phyloP scores from a whole-genome alignment of 73 alveolate genomes.

The Vitrella brassicaformis region DNA sequence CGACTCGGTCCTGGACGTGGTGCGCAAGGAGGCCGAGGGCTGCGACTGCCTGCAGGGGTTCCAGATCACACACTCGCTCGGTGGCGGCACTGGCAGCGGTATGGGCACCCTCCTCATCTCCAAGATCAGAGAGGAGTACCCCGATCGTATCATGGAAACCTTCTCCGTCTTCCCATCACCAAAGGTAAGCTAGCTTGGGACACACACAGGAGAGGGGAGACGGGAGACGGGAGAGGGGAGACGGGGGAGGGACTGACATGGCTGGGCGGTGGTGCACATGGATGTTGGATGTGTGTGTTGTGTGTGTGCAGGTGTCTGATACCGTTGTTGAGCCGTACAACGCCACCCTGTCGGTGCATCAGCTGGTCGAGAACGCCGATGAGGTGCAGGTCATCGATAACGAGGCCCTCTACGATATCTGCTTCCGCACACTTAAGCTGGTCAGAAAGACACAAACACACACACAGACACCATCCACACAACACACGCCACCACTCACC shows the following conservation, averaged over 20 bases:
- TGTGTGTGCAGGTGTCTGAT: constrained; percentile 49
- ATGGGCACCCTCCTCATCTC: constrained; percentile 92
- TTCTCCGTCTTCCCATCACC: constrained; percentile 96
- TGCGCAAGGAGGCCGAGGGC: constrained; percentile 92
- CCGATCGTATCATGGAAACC: constrained; percentile 88
- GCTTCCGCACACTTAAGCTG: constrained; percentile 91
- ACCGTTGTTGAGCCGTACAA: constrained; percentile 98
- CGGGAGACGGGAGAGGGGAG: no score
- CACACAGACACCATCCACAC: no score
- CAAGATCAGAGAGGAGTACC: constrained; percentile 90
- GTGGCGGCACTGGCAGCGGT: constrained; percentile 85
- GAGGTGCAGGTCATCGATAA: background rate
- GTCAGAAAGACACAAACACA: no score
- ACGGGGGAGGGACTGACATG: no score
- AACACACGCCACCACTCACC: no score
- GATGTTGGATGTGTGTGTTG: background rate
- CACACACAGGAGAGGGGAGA: no score
- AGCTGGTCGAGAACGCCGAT: constrained; percentile 57
- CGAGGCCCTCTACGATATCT: constrained; percentile 89
- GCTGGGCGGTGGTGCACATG: no score
- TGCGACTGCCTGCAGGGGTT: constrained; percentile 88
- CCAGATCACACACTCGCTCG: constrained; percentile 82
- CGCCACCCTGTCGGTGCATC: constrained; percentile 94
- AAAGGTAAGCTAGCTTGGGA: constrained; percentile 49
- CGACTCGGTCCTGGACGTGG: constrained; percentile 83